These are phyloP conservation scores for Huntiella omanensis DNA, from an alignment of 2,329 filamentous ascomycete species.

Conservation along the genomic window DNA sequence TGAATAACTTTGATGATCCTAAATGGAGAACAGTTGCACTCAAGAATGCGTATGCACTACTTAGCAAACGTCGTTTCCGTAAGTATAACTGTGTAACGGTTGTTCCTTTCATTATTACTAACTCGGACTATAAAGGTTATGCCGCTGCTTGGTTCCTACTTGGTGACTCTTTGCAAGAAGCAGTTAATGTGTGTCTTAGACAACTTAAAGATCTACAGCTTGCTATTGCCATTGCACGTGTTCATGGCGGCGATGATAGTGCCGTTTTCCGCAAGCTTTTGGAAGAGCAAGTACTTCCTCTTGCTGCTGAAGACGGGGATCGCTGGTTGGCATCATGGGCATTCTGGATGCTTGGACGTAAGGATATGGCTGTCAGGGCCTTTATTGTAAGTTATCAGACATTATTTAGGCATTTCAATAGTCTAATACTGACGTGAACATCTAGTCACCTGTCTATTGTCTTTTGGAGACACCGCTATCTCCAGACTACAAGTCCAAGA, in stretches of 20 bases:
- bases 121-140: constrained; percentile 42
- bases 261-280: constrained; percentile 56
- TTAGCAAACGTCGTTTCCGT: constrained; percentile 80
- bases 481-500: constrained; percentile 52
- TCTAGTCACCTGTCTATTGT: constrained; percentile 55
- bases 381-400: constrained; percentile 44
- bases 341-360: constrained; percentile 73
- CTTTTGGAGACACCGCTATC: constrained; percentile 51
- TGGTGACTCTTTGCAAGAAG: constrained; percentile 67
- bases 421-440: not conserved
- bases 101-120: not conserved
- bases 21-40: constrained; percentile 78
- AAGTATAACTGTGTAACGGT: constrained; percentile 15
- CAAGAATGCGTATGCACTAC: constrained; percentile 90
- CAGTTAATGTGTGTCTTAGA: constrained; percentile 68
- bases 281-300: constrained; percentile 57
- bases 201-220: constrained; percentile 80
- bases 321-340: constrained; percentile 92
- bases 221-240: constrained; percentile 69
- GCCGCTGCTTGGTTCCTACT: constrained; percentile 91
- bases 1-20: constrained; percentile 77
- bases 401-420: no score
- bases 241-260: constrained; percentile 73
- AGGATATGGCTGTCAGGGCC: constrained; percentile 67
- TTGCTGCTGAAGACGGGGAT: constrained; percentile 66